phyloP scores from a whole-genome alignment of 352 stramenopile species.

The Thraustochytrium sp. region DNA sequence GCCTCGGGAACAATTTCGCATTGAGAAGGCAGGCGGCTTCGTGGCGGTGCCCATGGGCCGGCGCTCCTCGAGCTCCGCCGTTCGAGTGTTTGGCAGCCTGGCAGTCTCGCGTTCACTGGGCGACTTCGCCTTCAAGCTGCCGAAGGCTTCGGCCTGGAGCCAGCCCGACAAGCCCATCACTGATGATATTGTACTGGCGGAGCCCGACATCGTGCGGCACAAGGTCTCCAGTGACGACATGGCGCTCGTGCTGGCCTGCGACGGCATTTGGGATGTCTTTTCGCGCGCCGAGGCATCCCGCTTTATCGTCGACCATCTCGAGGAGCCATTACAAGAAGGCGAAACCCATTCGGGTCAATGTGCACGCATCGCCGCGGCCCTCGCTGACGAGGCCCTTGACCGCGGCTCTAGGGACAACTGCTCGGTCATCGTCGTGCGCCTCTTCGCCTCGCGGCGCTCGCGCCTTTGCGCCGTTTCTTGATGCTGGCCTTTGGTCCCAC shows the following conservation, averaged over 20 bases:
- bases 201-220: background rate
- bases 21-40: slow-evolving; percentile 12
- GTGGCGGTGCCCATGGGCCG: background rate
- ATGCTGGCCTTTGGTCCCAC: too few relatives aligned
- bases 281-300: background rate
- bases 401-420: slow-evolving; percentile 14
- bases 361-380: background rate
- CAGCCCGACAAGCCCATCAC: background rate
- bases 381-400: background rate
- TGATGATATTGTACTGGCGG: background rate
- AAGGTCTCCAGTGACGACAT: background rate
- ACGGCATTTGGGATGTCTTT: slow-evolving; percentile 34
- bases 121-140: slow-evolving; percentile 41
- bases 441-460: too few relatives aligned
- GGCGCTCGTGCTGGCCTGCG: background rate
- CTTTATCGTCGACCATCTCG: background rate
- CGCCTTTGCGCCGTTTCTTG: too few relatives aligned
- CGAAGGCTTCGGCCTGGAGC: background rate
- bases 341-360: background rate
- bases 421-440: background rate
- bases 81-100: background rate
- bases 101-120: background rate
- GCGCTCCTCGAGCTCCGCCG: background rate
- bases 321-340: background rate
- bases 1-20: background rate